phyloP scores from a whole-genome alignment of 2,329 filamentous ascomycete genomes.

The Beauveria sp. region DNA sequence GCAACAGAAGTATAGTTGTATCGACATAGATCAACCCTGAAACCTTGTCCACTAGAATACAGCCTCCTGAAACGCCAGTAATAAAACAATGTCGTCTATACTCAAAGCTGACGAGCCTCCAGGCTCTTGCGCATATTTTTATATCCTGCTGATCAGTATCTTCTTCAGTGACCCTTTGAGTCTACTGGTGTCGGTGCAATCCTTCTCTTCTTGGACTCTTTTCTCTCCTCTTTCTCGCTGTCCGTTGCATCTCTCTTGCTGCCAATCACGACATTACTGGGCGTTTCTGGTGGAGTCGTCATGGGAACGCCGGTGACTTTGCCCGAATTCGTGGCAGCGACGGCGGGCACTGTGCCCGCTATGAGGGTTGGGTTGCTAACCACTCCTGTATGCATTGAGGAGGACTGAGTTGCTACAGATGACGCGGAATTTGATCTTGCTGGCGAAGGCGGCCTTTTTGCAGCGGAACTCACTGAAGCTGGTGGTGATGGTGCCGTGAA shows the following conservation, averaged over 20 bases:
- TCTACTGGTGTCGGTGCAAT: conserved; percentile 60
- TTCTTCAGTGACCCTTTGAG: conserved; percentile 14
- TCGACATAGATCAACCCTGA: not conserved
- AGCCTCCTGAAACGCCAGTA: not conserved
- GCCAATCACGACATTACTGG: conserved; percentile 39
- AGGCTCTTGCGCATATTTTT: not conserved
- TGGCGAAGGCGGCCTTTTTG: conserved; percentile 66
- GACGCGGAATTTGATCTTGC: conserved; percentile 80
- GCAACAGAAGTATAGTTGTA: not conserved
- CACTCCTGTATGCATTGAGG: conserved; percentile 41
- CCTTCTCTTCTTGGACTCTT: conserved; percentile 58
- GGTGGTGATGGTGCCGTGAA: conserved; percentile 50
- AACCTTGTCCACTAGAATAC: not conserved
- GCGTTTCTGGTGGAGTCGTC: conserved; percentile 86
- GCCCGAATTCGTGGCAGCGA: conserved; percentile 65
- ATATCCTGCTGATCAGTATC: not conserved
- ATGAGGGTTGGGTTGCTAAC: conserved; percentile 74
- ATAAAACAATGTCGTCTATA: not conserved
- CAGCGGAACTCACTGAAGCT: conserved; percentile 47
- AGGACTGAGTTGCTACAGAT: conserved; percentile 63
- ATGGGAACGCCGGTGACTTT: conserved; percentile 60
- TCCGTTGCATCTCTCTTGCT: conserved; percentile 52
- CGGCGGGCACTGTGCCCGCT: conserved; percentile 66
- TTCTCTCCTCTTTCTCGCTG: conserved; percentile 43
- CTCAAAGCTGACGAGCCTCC: not conserved